Evolutionary conservation across 352 stramenopile species (phyloP).

Genomic region (Pythium phragmitis): DNA sequence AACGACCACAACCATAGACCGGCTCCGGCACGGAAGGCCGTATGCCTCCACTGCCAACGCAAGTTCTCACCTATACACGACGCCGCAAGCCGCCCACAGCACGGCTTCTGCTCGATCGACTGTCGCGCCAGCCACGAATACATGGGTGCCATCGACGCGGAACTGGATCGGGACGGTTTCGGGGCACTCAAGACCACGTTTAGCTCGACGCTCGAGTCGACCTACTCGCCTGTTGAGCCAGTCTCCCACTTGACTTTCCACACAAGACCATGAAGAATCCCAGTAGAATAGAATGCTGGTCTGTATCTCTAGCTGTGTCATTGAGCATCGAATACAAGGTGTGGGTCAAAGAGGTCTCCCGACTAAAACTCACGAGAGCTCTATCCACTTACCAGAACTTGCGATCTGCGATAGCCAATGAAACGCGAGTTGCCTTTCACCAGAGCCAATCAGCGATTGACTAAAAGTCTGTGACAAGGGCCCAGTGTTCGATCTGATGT

Average conservation of each 20-base stretch:
- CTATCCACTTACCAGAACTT: too few species aligned
- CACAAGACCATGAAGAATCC: slow-evolving; percentile 1
- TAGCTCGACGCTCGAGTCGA: slow-evolving; percentile 11
- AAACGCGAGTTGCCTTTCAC: too few species aligned
- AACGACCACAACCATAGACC: neutral
- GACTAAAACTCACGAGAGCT: too few species aligned
- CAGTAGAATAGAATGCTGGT: too few species aligned
- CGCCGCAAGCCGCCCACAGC: slow-evolving; percentile 9
- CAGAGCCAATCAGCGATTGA: too few species aligned
- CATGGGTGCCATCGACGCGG: slow-evolving; percentile 11
- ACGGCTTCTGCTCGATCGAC: slow-evolving; percentile 24
- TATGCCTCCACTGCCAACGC: slow-evolving; percentile 20
- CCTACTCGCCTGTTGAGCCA: slow-evolving; percentile 9
- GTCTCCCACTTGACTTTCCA: neutral
- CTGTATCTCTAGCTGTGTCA: too few species aligned
- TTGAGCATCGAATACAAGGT: neutral
- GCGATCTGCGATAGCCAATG: too few species aligned
- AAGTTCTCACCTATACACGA: slow-evolving; percentile 12
- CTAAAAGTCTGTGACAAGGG: too few species aligned
- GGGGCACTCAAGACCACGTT: neutral
- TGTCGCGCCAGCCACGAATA: slow-evolving; percentile 23
- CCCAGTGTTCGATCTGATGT: too few species aligned
- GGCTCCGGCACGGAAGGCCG: neutral
- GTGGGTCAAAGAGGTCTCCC: too few species aligned
- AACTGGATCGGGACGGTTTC: neutral